Conservation (phyloP, 129 eudicot species). For the Logfia minima region DNA sequence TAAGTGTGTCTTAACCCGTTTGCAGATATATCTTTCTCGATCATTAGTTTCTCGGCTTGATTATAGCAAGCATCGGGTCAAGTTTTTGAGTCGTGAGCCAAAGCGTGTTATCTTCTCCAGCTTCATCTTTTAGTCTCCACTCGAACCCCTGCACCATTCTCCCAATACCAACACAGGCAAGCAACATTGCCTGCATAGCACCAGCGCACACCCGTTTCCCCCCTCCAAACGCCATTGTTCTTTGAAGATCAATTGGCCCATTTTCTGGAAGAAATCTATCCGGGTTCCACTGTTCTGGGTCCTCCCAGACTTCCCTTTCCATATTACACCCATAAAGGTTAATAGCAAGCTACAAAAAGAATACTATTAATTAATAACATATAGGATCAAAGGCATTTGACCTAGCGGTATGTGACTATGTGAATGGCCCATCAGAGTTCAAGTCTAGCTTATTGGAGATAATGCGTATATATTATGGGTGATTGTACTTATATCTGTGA, state of each 20-base stretch:
- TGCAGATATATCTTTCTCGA: too few relatives aligned
- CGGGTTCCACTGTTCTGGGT: slow-evolving; percentile 57
- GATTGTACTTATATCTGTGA: too few relatives aligned
- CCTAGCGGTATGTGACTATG: too few relatives aligned
- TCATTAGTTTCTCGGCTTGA: slow-evolving; percentile 35
- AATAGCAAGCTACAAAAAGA: slow-evolving; percentile 40
- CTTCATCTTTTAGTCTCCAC: slow-evolving; percentile 47
- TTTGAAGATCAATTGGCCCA: slow-evolving; percentile 18
- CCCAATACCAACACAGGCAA: slow-evolving; percentile 43
- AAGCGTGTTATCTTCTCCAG: slow-evolving; percentile 40
- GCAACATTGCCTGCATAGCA: slow-evolving; percentile 49
- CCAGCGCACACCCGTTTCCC: slow-evolving; percentile 40
- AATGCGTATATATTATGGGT: too few relatives aligned
- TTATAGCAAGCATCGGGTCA: slow-evolving; percentile 51
- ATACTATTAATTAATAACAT: background rate
- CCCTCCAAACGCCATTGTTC: slow-evolving; percentile 37
- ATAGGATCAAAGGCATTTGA: background rate
- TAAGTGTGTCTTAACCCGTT: too few relatives aligned
- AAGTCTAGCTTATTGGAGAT: too few relatives aligned
- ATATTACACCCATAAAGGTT: slow-evolving; percentile 54
- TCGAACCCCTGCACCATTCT: slow-evolving; percentile 60
- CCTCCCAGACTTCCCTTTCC: slow-evolving; percentile 53
- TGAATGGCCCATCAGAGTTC: too few relatives aligned
- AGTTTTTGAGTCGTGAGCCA: slow-evolving; percentile 56
- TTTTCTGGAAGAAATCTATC: slow-evolving; percentile 45